A percentile compares a stretch with the other conserved stretches of the same genome.
These are phyloP conservation scores for Phlyctochytrium arcticum DNA, from an alignment of 192 early-diverging fungal species.

Conservation along the genomic window DNA sequence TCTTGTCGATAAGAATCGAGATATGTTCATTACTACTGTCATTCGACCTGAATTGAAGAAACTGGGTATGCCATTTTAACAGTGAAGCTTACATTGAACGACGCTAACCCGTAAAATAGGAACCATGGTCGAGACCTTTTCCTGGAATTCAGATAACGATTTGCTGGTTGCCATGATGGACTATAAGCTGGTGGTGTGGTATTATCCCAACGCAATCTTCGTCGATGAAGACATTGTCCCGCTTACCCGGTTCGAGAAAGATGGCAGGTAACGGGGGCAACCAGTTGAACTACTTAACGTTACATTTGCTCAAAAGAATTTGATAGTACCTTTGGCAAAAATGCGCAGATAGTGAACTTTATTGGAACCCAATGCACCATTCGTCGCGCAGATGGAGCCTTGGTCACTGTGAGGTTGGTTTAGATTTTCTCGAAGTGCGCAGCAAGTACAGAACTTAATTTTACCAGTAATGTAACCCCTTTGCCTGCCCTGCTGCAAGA, in stretches of 20 bases:
- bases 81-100: not conserved
- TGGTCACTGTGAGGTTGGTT: slow-evolving; percentile 42
- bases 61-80: slow-evolving; percentile 27
- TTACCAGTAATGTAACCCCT: slow-evolving; percentile 49
- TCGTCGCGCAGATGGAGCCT: slow-evolving; percentile 47
- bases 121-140: slow-evolving; percentile 55
- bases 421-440: no score
- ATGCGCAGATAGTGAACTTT: slow-evolving; percentile 50
- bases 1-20: slow-evolving; percentile 54
- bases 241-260: slow-evolving; percentile 46
- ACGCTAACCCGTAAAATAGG: slow-evolving; percentile 10
- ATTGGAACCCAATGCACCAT: slow-evolving; percentile 51
- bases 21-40: slow-evolving; percentile 47
- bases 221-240: slow-evolving; percentile 56
- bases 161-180: slow-evolving; percentile 49
- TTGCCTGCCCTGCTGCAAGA: slow-evolving; percentile 53
- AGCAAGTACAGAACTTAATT: no score
- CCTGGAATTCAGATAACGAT: slow-evolving; percentile 56
- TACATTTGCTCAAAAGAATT: not conserved
- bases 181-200: slow-evolving; percentile 54
- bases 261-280: slow-evolving; percentile 35
- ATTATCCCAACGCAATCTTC: slow-evolving; percentile 58
- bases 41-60: slow-evolving; percentile 44
- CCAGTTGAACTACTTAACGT: not conserved
- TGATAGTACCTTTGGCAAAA: slow-evolving; percentile 42